These are phyloP conservation scores for Capsicum baccatum DNA, from an alignment of 257 asterid species.

Conservation along the genomic window DNA sequence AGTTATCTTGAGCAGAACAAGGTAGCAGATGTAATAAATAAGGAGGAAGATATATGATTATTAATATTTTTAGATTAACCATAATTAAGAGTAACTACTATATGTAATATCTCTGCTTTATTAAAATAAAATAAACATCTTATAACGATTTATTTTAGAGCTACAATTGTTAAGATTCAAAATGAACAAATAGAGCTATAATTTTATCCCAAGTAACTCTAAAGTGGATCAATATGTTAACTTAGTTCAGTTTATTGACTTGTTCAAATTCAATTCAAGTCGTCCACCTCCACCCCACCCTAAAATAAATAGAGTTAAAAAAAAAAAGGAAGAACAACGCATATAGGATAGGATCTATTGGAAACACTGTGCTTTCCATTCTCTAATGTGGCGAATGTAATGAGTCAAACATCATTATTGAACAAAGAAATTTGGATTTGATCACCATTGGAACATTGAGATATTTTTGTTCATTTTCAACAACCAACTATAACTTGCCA, in stretches of 20 bases:
- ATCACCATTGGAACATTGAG: constrained; percentile 4
- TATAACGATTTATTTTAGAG: neutral
- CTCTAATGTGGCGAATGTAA: neutral
- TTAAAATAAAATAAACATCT: neutral
- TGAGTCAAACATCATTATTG: constrained; percentile 7
- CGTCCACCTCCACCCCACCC: accelerated
- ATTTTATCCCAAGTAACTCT: no score
- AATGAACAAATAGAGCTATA: no score
- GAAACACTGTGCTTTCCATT: neutral
- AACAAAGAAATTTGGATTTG: neutral
- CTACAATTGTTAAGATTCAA: neutral
- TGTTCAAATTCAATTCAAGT: neutral
- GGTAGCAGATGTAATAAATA: no score
- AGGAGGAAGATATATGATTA: no score
- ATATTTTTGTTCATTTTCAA: neutral
- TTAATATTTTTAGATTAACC: no score
- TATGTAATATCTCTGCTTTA: no score
- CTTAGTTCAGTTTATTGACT: no score
- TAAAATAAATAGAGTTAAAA: neutral
- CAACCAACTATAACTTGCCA: neutral
- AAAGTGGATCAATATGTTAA: no score
- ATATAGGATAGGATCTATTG: neutral
- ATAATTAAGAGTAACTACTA: no score
- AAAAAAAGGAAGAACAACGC: neutral
- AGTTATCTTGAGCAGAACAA: no score